These are phyloP conservation scores for Plenodomus lindquistii DNA, from an alignment of 2,329 filamentous ascomycete genomes.

Conservation along the genomic window DNA sequence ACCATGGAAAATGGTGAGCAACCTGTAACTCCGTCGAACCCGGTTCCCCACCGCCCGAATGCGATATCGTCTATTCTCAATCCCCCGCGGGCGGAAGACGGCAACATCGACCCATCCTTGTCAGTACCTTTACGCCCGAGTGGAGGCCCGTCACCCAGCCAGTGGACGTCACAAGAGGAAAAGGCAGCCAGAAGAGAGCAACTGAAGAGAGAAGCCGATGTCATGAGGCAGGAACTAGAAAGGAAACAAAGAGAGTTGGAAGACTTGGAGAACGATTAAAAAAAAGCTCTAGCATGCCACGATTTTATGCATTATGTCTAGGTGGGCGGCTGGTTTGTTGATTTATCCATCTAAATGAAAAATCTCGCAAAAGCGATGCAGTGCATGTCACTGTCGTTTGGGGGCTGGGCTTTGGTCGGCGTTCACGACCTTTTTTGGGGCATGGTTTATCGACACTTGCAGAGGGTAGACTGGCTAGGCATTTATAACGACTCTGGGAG, in stretches of 20 bases:
- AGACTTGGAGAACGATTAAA: conserved; percentile 36
- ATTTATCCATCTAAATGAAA: too few relatives aligned
- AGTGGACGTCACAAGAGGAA: conserved; percentile 28
- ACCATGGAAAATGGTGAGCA: conserved; percentile 36
- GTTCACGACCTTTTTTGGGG: too few relatives aligned
- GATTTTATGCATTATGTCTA: background rate
- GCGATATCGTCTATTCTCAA: conserved; percentile 42
- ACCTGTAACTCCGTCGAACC: conserved; percentile 16
- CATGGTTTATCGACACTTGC: too few relatives aligned
- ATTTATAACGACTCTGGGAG: too few relatives aligned
- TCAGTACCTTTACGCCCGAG: conserved; percentile 24
- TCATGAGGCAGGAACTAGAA: conserved; percentile 35
- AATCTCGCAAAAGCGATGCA: too few relatives aligned
- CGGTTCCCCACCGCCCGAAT: conserved; percentile 37
- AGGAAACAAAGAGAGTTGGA: conserved; percentile 36
- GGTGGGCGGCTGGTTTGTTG: too few relatives aligned
- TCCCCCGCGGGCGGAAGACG: conserved; percentile 27
- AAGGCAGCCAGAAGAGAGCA: conserved; percentile 35
- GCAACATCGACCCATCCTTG: conserved; percentile 40
- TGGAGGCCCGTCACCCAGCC: conserved; percentile 23
- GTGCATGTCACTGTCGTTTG: too few relatives aligned
- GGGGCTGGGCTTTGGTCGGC: too few relatives aligned
- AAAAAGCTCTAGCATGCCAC: conserved; percentile 1
- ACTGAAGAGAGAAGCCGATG: conserved; percentile 35
- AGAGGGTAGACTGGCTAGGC: too few relatives aligned